Percentiles rank a stretch among this genome's conserved stretches.
phyloP scores from a whole-genome alignment of 495 filamentous ascomycete genomes.

The Penicillium steckii region DNA sequence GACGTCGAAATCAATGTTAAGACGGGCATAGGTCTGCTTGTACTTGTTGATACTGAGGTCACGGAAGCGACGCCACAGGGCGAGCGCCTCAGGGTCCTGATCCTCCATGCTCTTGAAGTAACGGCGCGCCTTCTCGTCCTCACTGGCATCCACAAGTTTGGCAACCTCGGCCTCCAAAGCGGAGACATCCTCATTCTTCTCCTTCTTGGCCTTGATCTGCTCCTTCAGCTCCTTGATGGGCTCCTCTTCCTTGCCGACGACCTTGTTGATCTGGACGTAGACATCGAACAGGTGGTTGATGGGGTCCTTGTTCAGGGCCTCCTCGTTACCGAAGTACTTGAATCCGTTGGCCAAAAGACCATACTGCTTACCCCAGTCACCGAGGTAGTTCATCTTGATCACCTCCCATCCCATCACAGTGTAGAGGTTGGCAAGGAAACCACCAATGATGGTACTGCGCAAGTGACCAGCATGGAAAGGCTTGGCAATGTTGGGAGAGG shows the following conservation, averaged over 20 bases:
- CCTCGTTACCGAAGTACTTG: slow-evolving; percentile 61
- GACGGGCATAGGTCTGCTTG: slow-evolving; percentile 74
- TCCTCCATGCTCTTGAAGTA: slow-evolving; percentile 96
- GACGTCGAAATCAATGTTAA: slow-evolving; percentile 91
- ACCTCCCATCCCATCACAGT: slow-evolving; percentile 72
- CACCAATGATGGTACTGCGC: slow-evolving; percentile 74
- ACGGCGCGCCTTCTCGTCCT: slow-evolving; percentile 64
- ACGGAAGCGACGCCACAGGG: slow-evolving; percentile 83
- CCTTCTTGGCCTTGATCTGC: slow-evolving; percentile 51
- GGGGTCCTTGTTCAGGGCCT: slow-evolving; percentile 57
- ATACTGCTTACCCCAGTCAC: slow-evolving; percentile 78
- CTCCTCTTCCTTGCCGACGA: slow-evolving; percentile 49
- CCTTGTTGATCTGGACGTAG: slow-evolving; percentile 63
- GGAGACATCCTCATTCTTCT: slow-evolving; percentile 46
- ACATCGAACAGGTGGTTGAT: slow-evolving; percentile 70
- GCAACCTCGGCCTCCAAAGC: slow-evolving; percentile 48
- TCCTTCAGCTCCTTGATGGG: slow-evolving; percentile 59
- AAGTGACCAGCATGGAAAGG: slow-evolving; percentile 73
- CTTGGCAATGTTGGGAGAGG: slow-evolving; percentile 74
- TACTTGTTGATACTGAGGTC: slow-evolving; percentile 87
- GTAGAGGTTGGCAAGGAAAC: slow-evolving; percentile 68
- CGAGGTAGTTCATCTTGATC: slow-evolving; percentile 70
- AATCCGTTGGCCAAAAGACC: slow-evolving; percentile 69
- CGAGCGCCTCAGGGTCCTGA: slow-evolving; percentile 70
- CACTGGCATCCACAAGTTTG: slow-evolving; percentile 53